Evolutionary conservation across 2,329 filamentous ascomycete genomes (phyloP), one percentile per base, ranked within the genome.

Genomic region (Cercospora zeina): DNA sequence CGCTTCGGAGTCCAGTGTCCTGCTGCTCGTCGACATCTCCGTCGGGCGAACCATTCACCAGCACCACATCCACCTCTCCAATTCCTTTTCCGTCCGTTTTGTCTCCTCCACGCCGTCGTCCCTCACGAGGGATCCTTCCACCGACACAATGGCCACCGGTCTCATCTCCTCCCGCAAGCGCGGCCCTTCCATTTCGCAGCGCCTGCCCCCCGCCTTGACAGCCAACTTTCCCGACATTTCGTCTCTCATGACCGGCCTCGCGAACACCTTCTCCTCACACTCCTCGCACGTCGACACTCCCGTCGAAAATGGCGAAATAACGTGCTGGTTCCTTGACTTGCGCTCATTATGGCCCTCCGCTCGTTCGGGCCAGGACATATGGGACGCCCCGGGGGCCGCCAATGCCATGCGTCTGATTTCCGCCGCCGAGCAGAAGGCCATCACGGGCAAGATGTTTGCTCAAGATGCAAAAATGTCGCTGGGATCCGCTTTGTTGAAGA

Each of bases 391-490:
- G 42, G 69, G 75, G 61, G 80, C 80, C 9, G 67, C 76, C 49
- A 75, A 78, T 63, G 77, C 75, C 10, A 73, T 82, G 60, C 47
- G 68, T 1, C 69, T 81, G 16, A 70, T 82, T 64, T 77, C 74
- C 45, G 68, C 76, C 1, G 76, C 82, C 9, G 88, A 91, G 72
- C 83, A 82, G 64, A 74, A 81, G 56, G 75, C 77, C 13, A 85
- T 77, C 85, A 87, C 74, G 78, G 88, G 68, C 80, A 83, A 71
- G 66, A 73, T 76, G 70, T 75, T 75, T 66, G 69, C 75, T 31
- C 67, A 70, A 19, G 90, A 93, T 76, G 89, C 89, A 58, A 89
- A 89, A 73, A 88, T 92, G 82, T 83, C 84, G 54, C 81, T 93
- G 45, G 88, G 78, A 24, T 93, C 89, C 16, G 83, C 87, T 47